Evolutionary conservation across 257 asterid genomes (phyloP).

Genomic region (Dorcoceras hygrometricum): DNA sequence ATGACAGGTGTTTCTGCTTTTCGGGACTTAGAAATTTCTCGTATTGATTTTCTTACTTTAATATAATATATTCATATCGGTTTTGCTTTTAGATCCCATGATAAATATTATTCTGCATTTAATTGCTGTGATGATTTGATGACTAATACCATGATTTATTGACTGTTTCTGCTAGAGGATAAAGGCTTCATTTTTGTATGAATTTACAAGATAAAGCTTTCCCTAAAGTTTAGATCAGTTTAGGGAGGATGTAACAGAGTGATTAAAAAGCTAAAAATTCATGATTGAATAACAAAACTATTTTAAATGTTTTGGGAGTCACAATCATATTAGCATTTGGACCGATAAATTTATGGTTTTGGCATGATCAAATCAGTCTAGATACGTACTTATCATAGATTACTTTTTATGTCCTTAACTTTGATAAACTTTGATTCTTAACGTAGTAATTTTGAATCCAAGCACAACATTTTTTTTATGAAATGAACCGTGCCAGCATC

Average conservation of each 20-base stretch:
- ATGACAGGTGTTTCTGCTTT: constrained; percentile 68
- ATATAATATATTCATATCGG: not conserved
- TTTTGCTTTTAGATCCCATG: constrained; percentile 2
- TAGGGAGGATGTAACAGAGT: not conserved
- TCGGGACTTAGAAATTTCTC: not conserved
- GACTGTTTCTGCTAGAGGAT: constrained; percentile 2
- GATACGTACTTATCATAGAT: not conserved
- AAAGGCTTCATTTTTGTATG: not conserved
- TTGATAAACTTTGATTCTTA: too few relatives aligned
- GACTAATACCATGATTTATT: constrained; percentile 9
- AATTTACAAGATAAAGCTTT: too few relatives aligned
- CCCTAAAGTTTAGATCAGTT: not conserved
- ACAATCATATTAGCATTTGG: not conserved
- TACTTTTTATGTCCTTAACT: too few relatives aligned
- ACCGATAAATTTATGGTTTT: not conserved
- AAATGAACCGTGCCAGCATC: not conserved
- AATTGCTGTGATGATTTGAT: constrained; percentile 1
- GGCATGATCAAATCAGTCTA: not conserved
- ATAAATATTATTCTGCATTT: not conserved
- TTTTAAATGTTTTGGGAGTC: not conserved
- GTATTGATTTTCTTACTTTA: not conserved
- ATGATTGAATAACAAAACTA: not conserved
- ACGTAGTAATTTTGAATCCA: not conserved
- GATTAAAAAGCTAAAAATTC: too few relatives aligned
- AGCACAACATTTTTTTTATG: not conserved